A percentile compares a stretch with the other conserved stretches of the same genome.
These are phyloP conservation scores for Cladophialophora yegresii DNA, from an alignment of 2,329 filamentous ascomycete species.

Conservation along the genomic window DNA sequence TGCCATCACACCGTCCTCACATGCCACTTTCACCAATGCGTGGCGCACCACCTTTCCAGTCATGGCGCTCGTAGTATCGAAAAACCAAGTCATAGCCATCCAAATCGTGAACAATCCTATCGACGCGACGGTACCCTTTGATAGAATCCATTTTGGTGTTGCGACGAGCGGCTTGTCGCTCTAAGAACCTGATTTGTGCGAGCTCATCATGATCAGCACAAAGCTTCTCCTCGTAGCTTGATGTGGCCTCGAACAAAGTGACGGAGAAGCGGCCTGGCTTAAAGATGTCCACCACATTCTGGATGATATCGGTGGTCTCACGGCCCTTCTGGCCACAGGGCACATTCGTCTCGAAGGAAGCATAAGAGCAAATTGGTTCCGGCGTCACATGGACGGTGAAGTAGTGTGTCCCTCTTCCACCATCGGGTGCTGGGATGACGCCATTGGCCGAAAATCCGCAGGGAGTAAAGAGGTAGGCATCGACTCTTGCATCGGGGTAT, in stretches of 20 bases:
- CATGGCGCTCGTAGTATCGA: conserved; percentile 90
- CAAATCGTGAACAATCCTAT: conserved; percentile 94
- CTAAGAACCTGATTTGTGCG: conserved; percentile 46
- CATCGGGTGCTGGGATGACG: conserved; percentile 76
- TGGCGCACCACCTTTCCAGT: conserved; percentile 68
- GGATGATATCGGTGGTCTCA: conserved; percentile 84
- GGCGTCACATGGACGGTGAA: conserved; percentile 98
- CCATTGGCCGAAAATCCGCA: conserved; percentile 98
- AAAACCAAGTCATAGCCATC: conserved; percentile 98
- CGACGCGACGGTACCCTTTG: conserved; percentile 81
- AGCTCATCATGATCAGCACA: conserved; percentile 41
- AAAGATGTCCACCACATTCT: conserved; percentile 95
- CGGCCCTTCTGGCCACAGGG: conserved; percentile 84
- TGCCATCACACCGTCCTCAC: neutral
- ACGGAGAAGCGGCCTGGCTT: conserved; percentile 97
- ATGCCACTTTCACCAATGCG: conserved; percentile 56
- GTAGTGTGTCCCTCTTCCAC: conserved; percentile 71
- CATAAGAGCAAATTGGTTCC: conserved; percentile 94
- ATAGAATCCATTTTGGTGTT: conserved; percentile 70
- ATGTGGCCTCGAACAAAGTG: conserved; percentile 91
- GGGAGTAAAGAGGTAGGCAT: conserved; percentile 93
- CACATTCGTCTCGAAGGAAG: conserved; percentile 97
- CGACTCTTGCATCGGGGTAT: conserved; percentile 90
- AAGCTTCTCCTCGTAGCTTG: conserved; percentile 46
- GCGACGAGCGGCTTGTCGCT: conserved; percentile 49